These are phyloP conservation scores for Fusarium sp. DNA, from an alignment of 2,329 filamentous ascomycete genomes.

Conservation along the genomic window DNA sequence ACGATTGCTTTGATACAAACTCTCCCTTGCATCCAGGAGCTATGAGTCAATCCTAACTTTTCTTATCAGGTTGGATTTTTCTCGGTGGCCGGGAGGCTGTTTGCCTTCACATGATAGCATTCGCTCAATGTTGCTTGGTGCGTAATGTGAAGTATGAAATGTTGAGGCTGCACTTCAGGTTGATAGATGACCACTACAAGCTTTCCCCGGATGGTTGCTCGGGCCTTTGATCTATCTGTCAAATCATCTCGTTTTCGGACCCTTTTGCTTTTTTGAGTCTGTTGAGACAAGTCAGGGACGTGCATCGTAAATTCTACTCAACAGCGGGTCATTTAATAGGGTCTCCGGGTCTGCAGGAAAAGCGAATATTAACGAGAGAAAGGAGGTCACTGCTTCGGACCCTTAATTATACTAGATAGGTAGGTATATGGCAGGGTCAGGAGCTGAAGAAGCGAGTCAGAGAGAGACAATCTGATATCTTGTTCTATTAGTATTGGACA, in stretches of 20 bases:
- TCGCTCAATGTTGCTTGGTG: neutral
- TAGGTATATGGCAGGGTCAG: neutral
- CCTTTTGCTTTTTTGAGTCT: neutral
- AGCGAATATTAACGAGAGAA: neutral
- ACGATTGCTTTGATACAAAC: neutral
- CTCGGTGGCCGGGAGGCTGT: neutral
- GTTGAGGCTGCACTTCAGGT: neutral
- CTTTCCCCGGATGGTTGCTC: neutral
- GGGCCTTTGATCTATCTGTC: neutral
- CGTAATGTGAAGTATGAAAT: neutral
- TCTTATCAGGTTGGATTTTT: neutral
- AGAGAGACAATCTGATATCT: neutral
- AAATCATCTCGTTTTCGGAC: constrained; percentile 1
- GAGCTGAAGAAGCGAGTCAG: neutral
- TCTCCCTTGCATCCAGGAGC: constrained; percentile 24
- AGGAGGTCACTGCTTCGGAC: neutral
- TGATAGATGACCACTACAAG: neutral
- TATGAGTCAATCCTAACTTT: neutral
- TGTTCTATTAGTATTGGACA: neutral
- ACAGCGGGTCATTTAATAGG: neutral
- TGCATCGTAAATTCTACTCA: constrained; percentile 3
- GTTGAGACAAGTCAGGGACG: constrained; percentile 4
- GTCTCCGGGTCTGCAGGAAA: neutral
- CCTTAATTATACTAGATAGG: neutral
- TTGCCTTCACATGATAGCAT: neutral